Evolutionary conservation across 345 rosid species (phyloP).

Genomic region (Hypericum androsaemum): DNA sequence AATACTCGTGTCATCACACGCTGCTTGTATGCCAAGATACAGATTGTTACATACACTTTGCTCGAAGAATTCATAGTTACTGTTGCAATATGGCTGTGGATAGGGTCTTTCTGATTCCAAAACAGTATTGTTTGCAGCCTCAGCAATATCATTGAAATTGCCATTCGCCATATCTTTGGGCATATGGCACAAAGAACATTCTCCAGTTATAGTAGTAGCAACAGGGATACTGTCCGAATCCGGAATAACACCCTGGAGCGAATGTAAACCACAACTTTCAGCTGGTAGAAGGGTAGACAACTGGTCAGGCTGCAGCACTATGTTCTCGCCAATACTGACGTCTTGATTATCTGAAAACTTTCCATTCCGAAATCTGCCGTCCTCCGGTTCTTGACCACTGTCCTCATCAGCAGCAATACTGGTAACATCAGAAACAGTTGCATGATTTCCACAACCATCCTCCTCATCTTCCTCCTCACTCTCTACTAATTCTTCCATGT

Average conservation of each 20-base stretch:
- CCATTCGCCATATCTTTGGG: slow-evolving; percentile 6
- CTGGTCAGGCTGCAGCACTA: slow-evolving; percentile 11
- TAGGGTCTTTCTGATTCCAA: slow-evolving; percentile 17
- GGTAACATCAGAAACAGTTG: not conserved
- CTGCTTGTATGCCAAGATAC: slow-evolving; percentile 65
- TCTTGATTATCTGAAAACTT: slow-evolving; percentile 19
- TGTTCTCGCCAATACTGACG: slow-evolving; percentile 55
- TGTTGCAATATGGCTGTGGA: slow-evolving; percentile 16
- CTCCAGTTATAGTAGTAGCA: slow-evolving; percentile 8
- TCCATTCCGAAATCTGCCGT: slow-evolving; percentile 13
- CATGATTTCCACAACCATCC: slow-evolving; percentile 8
- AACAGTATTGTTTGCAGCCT: slow-evolving; percentile 18
- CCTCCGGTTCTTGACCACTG: slow-evolving; percentile 14
- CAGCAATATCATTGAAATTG: slow-evolving; percentile 15
- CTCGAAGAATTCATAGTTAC: slow-evolving; percentile 11
- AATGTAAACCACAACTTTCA: slow-evolving; percentile 4
- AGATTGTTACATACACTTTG: slow-evolving; percentile 26
- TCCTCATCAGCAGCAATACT: slow-evolving; percentile 4
- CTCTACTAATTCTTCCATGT: slow-evolving; percentile 61
- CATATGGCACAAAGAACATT: slow-evolving; percentile 1
- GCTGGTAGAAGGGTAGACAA: slow-evolving; percentile 8
- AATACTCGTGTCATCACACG: slow-evolving; percentile 59
- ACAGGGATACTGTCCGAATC: not conserved
- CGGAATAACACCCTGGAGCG: slow-evolving; percentile 4
- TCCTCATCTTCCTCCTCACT: slow-evolving; percentile 37